A percentile compares a stretch with the other conserved stretches of the same genome.
Conservation (phyloP, 2,329 filamentous ascomycete genomes). For the Aspergillus flavus region DNA sequence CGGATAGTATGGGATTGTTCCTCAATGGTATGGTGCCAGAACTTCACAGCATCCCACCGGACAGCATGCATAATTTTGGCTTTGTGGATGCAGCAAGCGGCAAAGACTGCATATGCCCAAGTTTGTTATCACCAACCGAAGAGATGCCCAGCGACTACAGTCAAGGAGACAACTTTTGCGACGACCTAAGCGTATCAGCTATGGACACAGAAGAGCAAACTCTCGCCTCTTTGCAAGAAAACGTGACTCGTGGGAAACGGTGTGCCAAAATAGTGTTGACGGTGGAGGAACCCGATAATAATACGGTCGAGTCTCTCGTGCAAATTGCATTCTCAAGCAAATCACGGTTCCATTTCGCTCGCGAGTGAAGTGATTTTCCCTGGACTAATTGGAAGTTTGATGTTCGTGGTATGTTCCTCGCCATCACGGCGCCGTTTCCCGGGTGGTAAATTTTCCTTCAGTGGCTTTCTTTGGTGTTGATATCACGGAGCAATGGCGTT, state of each 20-base stretch:
- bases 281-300: neutral
- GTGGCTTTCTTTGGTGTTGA: neutral
- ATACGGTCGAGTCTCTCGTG: neutral
- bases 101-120: neutral
- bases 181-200: neutral
- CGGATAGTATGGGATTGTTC: neutral
- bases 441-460: neutral
- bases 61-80: neutral
- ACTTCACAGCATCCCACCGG: neutral
- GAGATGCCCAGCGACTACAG: neutral
- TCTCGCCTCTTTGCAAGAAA: neutral
- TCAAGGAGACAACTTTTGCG: neutral
- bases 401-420: neutral
- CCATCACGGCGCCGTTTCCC: neutral
- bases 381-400: neutral
- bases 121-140: neutral
- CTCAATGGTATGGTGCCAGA: neutral
- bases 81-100: neutral
- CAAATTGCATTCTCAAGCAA: neutral
- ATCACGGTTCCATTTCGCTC: neutral
- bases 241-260: neutral
- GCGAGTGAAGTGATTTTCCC: neutral
- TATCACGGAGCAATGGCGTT: neutral
- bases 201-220: neutral
- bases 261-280: neutral